Evolutionary conservation across 345 rosid genomes (phyloP).

Genomic region (Citrus trifoliata): DNA sequence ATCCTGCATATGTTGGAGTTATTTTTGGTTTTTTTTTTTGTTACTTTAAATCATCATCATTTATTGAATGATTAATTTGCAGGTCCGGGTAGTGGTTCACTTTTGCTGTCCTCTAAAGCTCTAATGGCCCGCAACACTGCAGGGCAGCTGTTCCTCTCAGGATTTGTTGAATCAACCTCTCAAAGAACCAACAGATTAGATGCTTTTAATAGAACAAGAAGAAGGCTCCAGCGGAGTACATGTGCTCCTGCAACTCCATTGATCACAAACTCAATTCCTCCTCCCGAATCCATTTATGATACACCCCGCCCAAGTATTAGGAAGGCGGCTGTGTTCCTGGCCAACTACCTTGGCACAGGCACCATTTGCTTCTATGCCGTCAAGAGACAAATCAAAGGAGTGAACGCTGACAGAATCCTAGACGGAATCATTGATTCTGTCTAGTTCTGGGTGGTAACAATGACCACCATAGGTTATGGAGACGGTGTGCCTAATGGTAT

Average conservation of each 20-base stretch:
- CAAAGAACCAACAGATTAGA: constrained; percentile 14
- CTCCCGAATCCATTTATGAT: constrained; percentile 28
- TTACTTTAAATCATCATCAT: no score
- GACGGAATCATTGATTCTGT: constrained; percentile 38
- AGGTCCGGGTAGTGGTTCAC: constrained; percentile 11
- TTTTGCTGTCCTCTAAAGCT: constrained; percentile 1
- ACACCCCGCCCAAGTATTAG: constrained; percentile 40
- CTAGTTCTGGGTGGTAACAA: constrained; percentile 72
- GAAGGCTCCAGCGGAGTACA: constrained; percentile 51
- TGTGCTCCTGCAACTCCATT: constrained; percentile 62
- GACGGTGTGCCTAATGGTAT: constrained; percentile 69
- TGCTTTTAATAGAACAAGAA: constrained; percentile 30
- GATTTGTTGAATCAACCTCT: constrained; percentile 22
- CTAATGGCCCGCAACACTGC: constrained; percentile 49
- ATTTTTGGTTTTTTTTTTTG: not conserved
- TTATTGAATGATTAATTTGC: constrained; percentile 3
- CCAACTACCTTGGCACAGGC: constrained; percentile 49
- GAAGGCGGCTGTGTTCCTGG: constrained; percentile 40
- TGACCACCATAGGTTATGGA: constrained; percentile 96
- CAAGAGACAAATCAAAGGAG: constrained; percentile 54
- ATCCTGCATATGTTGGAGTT: not conserved
- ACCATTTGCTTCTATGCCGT: constrained; percentile 52
- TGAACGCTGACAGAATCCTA: constrained; percentile 49
- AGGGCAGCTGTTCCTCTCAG: constrained; percentile 47
- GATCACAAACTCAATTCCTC: constrained; percentile 21